Base-by-base conservation (phyloP, 148 eudicot species). In the Rhododendron molle region DNA sequence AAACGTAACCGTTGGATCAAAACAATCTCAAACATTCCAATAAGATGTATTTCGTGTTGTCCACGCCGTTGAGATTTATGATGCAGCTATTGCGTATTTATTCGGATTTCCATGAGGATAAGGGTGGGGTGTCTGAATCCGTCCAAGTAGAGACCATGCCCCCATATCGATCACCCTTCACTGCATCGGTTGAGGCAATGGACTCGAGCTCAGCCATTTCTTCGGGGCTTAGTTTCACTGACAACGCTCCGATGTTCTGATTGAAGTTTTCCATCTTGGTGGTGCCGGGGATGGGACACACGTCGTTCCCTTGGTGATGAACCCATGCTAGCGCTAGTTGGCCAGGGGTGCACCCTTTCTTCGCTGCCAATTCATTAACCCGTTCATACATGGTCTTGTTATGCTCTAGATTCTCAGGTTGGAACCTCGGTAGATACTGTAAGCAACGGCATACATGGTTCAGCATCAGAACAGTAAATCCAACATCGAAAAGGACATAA, bases 311-410 rank as follows among this genome's bases (percentile, higher is more conserved):
- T 26, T 84, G 86, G 58, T 78, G 86, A 62, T 78, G 86, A 21
- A 85, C 83, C 87, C 87, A 85, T 62, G 87, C 87, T 50, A 85
- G 28, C 9, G 87, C 87, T 30, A 85, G 83, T 56, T 85, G 87
- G 43, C 77, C 83, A 0, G 87, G 47, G 30, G 86, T 85, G 71
- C 86, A 77, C 30, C 86, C 86, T 34, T 85, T 85, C 52, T 44
- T 85, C 7, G 76, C 82, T 40, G 86, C 82, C 58, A 85, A 43
- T 26, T 85, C 83, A 5, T 46, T 85, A 15, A 85, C 78, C 32
- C 78, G 38, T 77, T 85, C 87, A 80, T 62, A 85, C 32, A 85
- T 49, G 26, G 50, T 80, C 13, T 78, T 78, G 83, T 85, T 85
- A 40, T 85, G 76, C 77, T 60, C 87, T 13, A 85, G 38, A 49